Evolutionary conservation across 2,329 filamentous ascomycete species (phyloP).

Genomic region (Arthrobotrys megalospora): DNA sequence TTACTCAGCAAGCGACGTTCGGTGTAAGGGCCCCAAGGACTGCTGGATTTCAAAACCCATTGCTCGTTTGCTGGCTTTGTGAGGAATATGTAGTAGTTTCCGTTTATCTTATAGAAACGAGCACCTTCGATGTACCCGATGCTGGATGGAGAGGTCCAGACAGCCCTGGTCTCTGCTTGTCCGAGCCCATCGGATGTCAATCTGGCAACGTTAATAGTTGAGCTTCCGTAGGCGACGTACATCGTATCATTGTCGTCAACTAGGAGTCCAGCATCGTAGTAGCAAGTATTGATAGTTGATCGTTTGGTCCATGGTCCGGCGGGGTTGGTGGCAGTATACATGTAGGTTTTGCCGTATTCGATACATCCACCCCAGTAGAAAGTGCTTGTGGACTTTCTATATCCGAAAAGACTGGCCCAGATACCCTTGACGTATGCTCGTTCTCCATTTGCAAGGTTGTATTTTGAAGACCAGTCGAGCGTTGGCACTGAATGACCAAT

Average conservation of each 20-base stretch:
- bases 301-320: slow-evolving; percentile 69
- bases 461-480: slow-evolving; percentile 65
- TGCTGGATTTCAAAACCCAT: slow-evolving; percentile 71
- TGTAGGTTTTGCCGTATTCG: slow-evolving; percentile 71
- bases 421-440: slow-evolving; percentile 72
- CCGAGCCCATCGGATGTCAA: slow-evolving; percentile 70
- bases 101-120: slow-evolving; percentile 74
- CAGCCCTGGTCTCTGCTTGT: slow-evolving; percentile 69
- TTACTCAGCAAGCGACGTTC: slow-evolving; percentile 69
- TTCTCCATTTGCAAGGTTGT: slow-evolving; percentile 69
- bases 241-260: slow-evolving; percentile 75
- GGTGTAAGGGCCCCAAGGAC: slow-evolving; percentile 72
- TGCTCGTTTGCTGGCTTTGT: slow-evolving; percentile 70
- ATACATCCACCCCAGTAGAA: slow-evolving; percentile 76
- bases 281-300: slow-evolving; percentile 69
- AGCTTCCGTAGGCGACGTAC: slow-evolving; percentile 73
- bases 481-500: slow-evolving; percentile 67
- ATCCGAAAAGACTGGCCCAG: slow-evolving; percentile 73
- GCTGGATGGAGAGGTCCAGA: slow-evolving; percentile 67
- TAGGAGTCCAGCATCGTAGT: slow-evolving; percentile 74
- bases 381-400: slow-evolving; percentile 70
- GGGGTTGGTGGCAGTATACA: slow-evolving; percentile 70
- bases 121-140: slow-evolving; percentile 70
- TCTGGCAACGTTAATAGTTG: slow-evolving; percentile 71
- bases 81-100: slow-evolving; percentile 73